These are phyloP conservation scores for Endotrypanum monterogeii DNA, from an alignment of 208 protist species.

Conservation along the genomic window DNA sequence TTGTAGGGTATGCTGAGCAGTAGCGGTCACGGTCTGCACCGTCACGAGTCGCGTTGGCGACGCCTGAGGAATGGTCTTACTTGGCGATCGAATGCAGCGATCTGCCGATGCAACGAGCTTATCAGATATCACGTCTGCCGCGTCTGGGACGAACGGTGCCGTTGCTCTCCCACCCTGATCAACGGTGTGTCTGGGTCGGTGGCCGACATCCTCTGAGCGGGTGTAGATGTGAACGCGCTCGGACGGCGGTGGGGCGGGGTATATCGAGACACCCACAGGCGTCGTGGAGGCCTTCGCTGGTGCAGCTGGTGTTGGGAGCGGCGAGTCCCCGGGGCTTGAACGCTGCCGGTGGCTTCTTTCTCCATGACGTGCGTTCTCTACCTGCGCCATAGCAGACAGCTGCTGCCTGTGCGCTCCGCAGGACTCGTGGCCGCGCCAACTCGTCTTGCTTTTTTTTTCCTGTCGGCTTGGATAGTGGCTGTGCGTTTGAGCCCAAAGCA, in stretches of 20 bases:
- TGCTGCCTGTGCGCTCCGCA: constrained; percentile 1
- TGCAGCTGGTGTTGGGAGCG: background rate
- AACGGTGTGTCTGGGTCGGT: background rate
- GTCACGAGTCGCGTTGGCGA: background rate
- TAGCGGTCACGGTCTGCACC: background rate
- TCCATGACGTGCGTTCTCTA: background rate
- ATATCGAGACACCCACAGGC: background rate
- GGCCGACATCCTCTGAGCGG: background rate
- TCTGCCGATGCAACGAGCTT: background rate
- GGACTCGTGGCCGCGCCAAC: background rate
- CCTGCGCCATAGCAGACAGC: background rate
- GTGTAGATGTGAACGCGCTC: constrained; percentile 11
- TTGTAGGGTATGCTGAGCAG: background rate
- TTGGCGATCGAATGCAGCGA: background rate
- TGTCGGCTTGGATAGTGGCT: background rate
- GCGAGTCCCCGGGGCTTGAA: background rate
- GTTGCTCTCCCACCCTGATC: background rate
- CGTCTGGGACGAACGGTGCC: too few species aligned
- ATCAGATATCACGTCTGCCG: too few species aligned
- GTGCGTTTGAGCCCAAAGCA: background rate
- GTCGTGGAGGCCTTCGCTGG: background rate
- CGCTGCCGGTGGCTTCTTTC: background rate
- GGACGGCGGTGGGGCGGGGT: constrained; percentile 9
- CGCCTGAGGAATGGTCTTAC: background rate
- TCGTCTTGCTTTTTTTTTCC: background rate